These are phyloP conservation scores for Hyparrhenia diplandra DNA, from an alignment of 176 grass and related monocot species.

Conservation along the genomic window DNA sequence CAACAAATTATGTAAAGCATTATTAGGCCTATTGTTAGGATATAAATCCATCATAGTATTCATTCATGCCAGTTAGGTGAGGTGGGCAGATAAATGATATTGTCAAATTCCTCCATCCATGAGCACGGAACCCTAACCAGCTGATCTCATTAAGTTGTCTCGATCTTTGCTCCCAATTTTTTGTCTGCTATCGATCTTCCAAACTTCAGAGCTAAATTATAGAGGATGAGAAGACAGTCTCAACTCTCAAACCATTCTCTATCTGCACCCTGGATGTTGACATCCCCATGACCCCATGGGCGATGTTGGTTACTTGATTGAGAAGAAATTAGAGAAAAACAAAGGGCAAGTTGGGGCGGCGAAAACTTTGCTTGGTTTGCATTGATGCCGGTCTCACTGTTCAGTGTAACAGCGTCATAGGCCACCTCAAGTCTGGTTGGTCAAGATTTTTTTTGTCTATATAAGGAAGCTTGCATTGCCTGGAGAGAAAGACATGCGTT, in stretches of 20 bases:
- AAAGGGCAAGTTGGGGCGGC: background rate
- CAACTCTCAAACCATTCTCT: too few species aligned
- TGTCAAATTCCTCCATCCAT: too few species aligned
- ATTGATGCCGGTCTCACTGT: background rate
- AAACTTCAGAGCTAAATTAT: too few species aligned
- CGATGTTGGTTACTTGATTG: background rate
- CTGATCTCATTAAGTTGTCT: too few species aligned
- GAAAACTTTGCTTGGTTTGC: slow-evolving; percentile 1
- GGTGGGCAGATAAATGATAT: background rate
- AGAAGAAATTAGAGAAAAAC: background rate
- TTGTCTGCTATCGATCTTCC: too few species aligned
- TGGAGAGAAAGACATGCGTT: background rate
- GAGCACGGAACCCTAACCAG: too few species aligned
- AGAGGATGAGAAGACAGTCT: too few species aligned
- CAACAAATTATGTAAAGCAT: background rate
- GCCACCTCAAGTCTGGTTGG: background rate
- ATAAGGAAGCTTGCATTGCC: background rate
- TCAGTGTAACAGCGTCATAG: background rate
- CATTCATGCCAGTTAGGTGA: background rate
- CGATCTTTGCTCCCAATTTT: too few species aligned
- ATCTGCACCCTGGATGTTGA: too few species aligned
- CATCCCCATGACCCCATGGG: too few species aligned
- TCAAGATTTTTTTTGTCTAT: background rate
- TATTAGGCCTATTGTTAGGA: background rate
- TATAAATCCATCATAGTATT: background rate